Conservation (phyloP, 2,329 filamentous ascomycete species). For the Aureobasidium uvarum region DNA sequence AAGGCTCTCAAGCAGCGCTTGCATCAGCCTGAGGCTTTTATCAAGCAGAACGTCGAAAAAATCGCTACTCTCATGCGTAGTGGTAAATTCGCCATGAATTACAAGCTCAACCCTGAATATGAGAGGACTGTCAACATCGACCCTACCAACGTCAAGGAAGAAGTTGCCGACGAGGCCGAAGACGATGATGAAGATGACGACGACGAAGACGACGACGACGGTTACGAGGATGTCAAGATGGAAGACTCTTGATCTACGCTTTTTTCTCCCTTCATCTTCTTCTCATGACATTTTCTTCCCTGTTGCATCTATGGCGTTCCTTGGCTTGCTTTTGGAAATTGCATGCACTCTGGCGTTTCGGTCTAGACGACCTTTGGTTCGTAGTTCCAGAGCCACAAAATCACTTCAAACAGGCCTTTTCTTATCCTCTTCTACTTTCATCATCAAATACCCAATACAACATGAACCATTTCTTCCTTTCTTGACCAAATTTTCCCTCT, state of each 20-base stretch:
- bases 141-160: slow-evolving; percentile 52
- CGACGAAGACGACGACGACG: slow-evolving; percentile 52
- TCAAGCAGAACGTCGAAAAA: slow-evolving; percentile 79
- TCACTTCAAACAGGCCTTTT: not conserved
- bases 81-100: slow-evolving; percentile 81
- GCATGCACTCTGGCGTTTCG: slow-evolving; percentile 12
- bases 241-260: slow-evolving; percentile 20
- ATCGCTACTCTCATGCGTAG: slow-evolving; percentile 79
- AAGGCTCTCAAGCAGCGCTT: slow-evolving; percentile 74
- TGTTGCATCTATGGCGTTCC: slow-evolving; percentile 1
- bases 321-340: not conserved
- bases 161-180: slow-evolving; percentile 41
- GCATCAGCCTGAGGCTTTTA: slow-evolving; percentile 87
- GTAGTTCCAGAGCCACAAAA: not conserved
- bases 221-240: slow-evolving; percentile 48
- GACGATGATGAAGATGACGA: slow-evolving; percentile 49
- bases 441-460: slow-evolving; percentile 12
- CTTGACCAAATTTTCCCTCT: no score
- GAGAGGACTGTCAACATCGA: slow-evolving; percentile 54
- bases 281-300: not conserved
- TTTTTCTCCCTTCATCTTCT: not conserved
- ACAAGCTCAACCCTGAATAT: slow-evolving; percentile 74
- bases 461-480: not conserved
- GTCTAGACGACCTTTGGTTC: not conserved
- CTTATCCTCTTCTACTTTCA: not conserved